phyloP scores from a whole-genome alignment of 495 filamentous ascomycete species.

The Lasiosphaeria miniovina region DNA sequence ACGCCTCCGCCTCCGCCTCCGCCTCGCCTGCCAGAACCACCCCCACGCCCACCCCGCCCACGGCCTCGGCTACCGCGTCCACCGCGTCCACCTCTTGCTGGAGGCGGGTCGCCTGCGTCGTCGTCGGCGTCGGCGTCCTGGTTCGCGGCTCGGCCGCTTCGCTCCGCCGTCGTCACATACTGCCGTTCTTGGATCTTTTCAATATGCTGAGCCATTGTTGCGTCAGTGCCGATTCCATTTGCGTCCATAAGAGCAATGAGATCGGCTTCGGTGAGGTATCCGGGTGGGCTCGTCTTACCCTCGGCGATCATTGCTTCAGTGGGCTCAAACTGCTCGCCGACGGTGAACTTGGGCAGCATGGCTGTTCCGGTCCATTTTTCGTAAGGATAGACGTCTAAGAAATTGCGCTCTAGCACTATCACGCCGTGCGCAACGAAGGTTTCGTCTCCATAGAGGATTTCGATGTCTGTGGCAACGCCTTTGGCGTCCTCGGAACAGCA shows the following conservation, averaged over 20 bases:
- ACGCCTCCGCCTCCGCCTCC: constrained; percentile 55
- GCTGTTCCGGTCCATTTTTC: constrained; percentile 91
- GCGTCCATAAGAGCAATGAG: constrained; percentile 98
- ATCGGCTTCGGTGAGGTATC: constrained; percentile 91
- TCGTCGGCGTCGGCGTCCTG: constrained; percentile 29
- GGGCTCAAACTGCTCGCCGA: constrained; percentile 80
- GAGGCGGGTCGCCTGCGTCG: constrained; percentile 32
- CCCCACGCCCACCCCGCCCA: constrained; percentile 43
- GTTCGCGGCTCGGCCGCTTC: constrained; percentile 25
- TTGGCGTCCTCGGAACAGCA: constrained; percentile 95
- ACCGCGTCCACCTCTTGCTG: constrained; percentile 36
- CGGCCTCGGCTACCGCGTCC: constrained; percentile 31
- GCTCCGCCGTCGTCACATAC: constrained; percentile 70
- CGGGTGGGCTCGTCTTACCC: constrained; percentile 79
- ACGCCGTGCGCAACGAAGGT: constrained; percentile 75
- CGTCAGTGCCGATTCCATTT: constrained; percentile 97
- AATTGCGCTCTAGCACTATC: constrained; percentile 84
- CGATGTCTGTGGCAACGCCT: constrained; percentile 78
- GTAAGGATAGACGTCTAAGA: constrained; percentile 92
- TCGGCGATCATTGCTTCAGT: constrained; percentile 86
- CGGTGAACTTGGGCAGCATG: constrained; percentile 71
- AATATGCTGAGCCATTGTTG: constrained; percentile 98
- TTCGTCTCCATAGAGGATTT: constrained; percentile 81
- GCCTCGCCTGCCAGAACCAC: constrained; percentile 35
- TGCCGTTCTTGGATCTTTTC: constrained; percentile 85